A percentile compares a stretch with the other conserved stretches of the same genome.
Evolutionary conservation across 306 rosid genomes (phyloP).

Genomic region (Senna siamea): DNA sequence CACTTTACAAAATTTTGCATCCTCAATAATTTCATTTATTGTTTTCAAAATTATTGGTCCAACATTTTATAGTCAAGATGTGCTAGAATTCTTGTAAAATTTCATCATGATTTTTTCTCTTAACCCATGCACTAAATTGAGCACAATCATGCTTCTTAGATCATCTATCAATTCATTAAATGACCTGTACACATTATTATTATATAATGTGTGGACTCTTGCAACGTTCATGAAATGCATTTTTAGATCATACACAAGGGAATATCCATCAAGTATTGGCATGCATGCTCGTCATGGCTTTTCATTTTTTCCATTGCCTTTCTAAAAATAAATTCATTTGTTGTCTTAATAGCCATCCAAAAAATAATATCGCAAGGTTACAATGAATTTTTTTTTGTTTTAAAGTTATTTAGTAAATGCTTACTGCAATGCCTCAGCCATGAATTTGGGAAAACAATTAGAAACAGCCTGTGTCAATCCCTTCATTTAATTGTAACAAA

Average conservation of each 20-base stretch:
- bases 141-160: neutral
- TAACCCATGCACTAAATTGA: neutral
- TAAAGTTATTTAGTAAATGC: no score
- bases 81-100: neutral
- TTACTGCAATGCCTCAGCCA: neutral
- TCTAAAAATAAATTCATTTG: neutral
- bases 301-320: neutral
- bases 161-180: neutral
- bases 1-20: neutral
- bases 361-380: neutral
- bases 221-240: neutral
- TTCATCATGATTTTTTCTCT: neutral
- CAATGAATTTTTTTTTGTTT: no score
- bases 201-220: conserved; percentile 17
- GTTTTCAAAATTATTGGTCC: neutral
- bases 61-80: neutral
- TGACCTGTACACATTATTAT: neutral
- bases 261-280: conserved; percentile 5
- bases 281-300: neutral
- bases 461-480: neutral
- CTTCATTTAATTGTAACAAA: neutral
- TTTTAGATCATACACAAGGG: neutral
- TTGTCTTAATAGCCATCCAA: neutral
- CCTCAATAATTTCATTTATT: neutral
- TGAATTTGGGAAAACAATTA: neutral